Evolutionary conservation across 2,329 filamentous ascomycete genomes (phyloP).

Genomic region (Eurotiales sp.): DNA sequence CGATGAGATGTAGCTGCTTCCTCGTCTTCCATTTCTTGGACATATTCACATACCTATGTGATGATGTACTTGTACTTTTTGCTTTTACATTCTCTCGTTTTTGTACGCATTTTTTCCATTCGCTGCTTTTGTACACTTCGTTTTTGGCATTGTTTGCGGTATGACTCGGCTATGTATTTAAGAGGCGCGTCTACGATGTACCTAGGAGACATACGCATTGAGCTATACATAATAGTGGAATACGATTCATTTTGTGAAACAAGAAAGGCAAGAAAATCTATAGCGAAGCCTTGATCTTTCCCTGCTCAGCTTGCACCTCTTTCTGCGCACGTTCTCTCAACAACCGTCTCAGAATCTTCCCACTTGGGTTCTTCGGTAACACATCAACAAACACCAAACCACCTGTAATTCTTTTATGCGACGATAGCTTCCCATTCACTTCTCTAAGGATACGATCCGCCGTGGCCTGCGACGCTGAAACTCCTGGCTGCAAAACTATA

Average conservation of each 20-base stretch:
- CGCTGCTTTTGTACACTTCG: neutral
- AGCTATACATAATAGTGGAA: too few species aligned
- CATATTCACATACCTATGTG: too few species aligned
- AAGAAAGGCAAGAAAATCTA: neutral
- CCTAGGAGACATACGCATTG: too few species aligned
- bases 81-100: neutral
- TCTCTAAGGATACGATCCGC: slow-evolving; percentile 53
- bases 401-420: slow-evolving; percentile 51
- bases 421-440: slow-evolving; percentile 57
- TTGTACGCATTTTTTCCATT: neutral
- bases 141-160: neutral
- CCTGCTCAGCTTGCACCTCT: slow-evolving; percentile 10
- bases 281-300: slow-evolving; percentile 1
- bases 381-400: slow-evolving; percentile 55
- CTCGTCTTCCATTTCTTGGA: too few species aligned
- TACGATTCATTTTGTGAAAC: neutral
- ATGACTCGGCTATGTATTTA: neutral
- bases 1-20: neutral
- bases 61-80: neutral
- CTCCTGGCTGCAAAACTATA: slow-evolving; percentile 49
- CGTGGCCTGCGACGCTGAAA: slow-evolving; percentile 39
- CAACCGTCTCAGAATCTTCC: slow-evolving; percentile 56
- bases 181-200: neutral
- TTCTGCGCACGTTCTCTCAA: slow-evolving; percentile 52
- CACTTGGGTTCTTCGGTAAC: slow-evolving; percentile 55